A percentile compares a stretch with the other conserved stretches of the same genome.
Evolutionary conservation across 1,139 yeast genomes (phyloP).

Genomic region (Taiozyma sp.): DNA sequence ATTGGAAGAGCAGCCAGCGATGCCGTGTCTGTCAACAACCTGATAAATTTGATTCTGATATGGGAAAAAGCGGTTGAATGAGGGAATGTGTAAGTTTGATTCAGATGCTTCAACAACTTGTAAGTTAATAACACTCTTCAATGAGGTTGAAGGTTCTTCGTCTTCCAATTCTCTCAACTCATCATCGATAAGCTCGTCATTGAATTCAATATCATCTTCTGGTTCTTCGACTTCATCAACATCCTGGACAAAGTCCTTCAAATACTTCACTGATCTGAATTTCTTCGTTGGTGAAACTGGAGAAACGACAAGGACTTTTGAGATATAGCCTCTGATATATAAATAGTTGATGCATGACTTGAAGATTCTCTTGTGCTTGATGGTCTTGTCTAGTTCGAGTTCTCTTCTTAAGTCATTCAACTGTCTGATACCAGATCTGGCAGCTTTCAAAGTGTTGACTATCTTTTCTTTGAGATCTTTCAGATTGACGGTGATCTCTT

Average conservation of each 20-base stretch:
- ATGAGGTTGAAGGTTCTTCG: conserved; percentile 21
- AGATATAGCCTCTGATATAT: conserved; percentile 48
- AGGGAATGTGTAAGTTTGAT: conserved; percentile 24
- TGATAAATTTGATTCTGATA: conserved; percentile 58
- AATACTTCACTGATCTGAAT: conserved; percentile 55
- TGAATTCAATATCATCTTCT: conserved; percentile 12
- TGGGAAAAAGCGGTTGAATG: conserved; percentile 54
- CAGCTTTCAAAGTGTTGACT: conserved; percentile 51
- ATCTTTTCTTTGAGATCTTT: conserved; percentile 37
- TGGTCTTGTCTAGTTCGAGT: conserved; percentile 46
- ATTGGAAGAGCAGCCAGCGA: conserved; percentile 54
- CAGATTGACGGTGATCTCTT: conserved; percentile 31
- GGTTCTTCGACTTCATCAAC: conserved; percentile 24
- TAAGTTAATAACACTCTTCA: conserved; percentile 27
- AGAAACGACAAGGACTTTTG: conserved; percentile 53
- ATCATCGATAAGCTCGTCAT: conserved; percentile 21
- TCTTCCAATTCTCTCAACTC: conserved; percentile 20
- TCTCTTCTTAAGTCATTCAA: conserved; percentile 61
- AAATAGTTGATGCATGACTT: conserved; percentile 48
- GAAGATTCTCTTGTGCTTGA: conserved; percentile 44
- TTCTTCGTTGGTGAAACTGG: conserved; percentile 40
- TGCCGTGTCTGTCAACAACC: conserved; percentile 35
- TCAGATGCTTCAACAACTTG: conserved; percentile 21
- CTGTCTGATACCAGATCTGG: conserved; percentile 67
- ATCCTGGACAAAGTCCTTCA: conserved; percentile 41